Conservation (phyloP, 768 basidiomycete species). For the Tylopilus sp. region DNA sequence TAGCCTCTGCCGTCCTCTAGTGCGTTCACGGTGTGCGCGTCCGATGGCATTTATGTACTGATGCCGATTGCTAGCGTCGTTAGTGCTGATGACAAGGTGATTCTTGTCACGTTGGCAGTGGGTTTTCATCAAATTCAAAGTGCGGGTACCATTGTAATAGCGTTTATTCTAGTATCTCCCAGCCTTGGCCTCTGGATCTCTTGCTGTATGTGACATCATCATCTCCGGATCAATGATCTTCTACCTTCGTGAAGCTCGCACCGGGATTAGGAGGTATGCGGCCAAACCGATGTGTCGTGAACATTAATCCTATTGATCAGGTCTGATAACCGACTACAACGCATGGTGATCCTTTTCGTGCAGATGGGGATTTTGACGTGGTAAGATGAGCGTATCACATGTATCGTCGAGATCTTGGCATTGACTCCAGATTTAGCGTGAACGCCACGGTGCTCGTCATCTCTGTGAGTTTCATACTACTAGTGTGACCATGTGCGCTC, state of each 20-base stretch:
- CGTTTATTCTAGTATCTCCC: not conserved
- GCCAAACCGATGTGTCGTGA: not conserved
- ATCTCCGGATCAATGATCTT: constrained; percentile 2
- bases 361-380: not conserved
- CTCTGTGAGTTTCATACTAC: not conserved
- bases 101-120: not conserved
- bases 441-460: not conserved
- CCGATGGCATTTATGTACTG: not conserved
- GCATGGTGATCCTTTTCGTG: not conserved
- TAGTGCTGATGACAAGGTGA: not conserved
- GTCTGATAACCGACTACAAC: not conserved
- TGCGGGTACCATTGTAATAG: not conserved
- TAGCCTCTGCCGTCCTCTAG: not conserved
- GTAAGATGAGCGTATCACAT: not conserved
- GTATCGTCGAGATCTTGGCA: not conserved
- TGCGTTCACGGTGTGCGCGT: not conserved
- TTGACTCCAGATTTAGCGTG: not conserved
- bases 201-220: not conserved
- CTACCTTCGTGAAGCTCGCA: constrained; percentile 5
- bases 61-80: not conserved
- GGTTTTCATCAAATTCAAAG: not conserved
- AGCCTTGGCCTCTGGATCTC: not conserved
- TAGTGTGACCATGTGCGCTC: too few species aligned
- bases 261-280: constrained; percentile 1
- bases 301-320: not conserved